Evolutionary conservation across 495 filamentous ascomycete genomes (phyloP).

Genomic region (Talaromyces borbonicus): DNA sequence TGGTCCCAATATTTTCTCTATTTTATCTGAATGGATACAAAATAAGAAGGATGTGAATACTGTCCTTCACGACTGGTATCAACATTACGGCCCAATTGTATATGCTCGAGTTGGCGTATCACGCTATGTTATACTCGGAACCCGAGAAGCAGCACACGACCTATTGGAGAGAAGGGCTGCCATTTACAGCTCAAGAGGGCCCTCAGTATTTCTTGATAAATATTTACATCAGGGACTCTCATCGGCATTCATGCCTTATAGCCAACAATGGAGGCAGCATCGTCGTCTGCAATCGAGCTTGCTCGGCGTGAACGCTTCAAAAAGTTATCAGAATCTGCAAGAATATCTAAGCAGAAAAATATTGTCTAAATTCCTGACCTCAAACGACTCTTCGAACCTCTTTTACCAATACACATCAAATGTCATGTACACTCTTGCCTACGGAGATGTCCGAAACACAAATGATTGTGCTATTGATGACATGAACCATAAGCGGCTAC

Average conservation of each 20-base stretch:
- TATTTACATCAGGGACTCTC: constrained; percentile 9
- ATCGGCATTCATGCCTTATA: constrained; percentile 12
- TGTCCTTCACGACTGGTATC: constrained; percentile 11
- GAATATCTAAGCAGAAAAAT: constrained; percentile 29
- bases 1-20: no score
- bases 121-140: constrained; percentile 10
- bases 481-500: not conserved
- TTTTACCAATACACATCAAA: constrained; percentile 52
- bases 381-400: constrained; percentile 18
- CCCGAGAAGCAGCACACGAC: constrained; percentile 8
- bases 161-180: constrained; percentile 11
- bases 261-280: not conserved
- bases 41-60: no score
- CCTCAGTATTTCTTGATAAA: constrained; percentile 12
- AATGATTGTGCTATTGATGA: not conserved
- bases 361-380: constrained; percentile 10
- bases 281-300: constrained; percentile 1
- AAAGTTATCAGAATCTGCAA: constrained; percentile 13
- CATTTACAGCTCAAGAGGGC: constrained; percentile 11
- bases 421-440: constrained; percentile 32
- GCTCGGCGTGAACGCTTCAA: not conserved
- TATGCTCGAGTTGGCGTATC: not conserved
- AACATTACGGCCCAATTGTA: constrained; percentile 15
- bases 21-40: no score
- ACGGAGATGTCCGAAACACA: not conserved